Evolutionary conservation across 2,329 filamentous ascomycete genomes (phyloP).

Genomic region (Tricladium varicosporioides): DNA sequence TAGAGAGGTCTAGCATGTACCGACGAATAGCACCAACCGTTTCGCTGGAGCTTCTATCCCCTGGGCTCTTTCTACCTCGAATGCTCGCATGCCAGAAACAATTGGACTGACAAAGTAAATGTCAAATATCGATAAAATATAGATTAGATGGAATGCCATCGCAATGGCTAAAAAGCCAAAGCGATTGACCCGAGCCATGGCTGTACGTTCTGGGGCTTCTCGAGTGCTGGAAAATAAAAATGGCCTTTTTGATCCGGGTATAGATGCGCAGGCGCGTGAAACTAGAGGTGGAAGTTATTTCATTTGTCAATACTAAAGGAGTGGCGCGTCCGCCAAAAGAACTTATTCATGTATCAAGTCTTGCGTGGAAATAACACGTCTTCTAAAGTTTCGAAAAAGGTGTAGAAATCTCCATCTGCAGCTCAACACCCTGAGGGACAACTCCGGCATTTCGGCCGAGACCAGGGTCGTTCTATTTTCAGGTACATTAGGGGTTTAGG

Average conservation of each 20-base stretch:
- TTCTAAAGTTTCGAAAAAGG: slow-evolving; percentile 3
- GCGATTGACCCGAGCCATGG: slow-evolving; percentile 60
- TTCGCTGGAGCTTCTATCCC: slow-evolving; percentile 74
- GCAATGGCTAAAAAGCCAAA: slow-evolving; percentile 85
- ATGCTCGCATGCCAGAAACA: slow-evolving; percentile 89
- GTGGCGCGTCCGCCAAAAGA: slow-evolving; percentile 29
- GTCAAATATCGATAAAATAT: slow-evolving; percentile 95
- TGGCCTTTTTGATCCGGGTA: neutral
- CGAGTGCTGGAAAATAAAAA: neutral
- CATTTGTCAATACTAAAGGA: slow-evolving; percentile 26
- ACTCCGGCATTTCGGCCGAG: slow-evolving; percentile 15
- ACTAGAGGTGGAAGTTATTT: slow-evolving; percentile 4
- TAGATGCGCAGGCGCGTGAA: neutral
- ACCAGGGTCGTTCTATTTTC: slow-evolving; percentile 9
- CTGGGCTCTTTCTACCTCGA: slow-evolving; percentile 61
- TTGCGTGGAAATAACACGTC: slow-evolving; percentile 15
- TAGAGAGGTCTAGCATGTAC: slow-evolving; percentile 44
- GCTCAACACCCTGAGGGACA: slow-evolving; percentile 11
- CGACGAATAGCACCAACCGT: slow-evolving; percentile 89
- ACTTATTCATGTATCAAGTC: slow-evolving; percentile 21
- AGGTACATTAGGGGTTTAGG: slow-evolving; percentile 4
- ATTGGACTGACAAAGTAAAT: slow-evolving; percentile 99
- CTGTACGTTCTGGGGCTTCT: neutral
- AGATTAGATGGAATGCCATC: slow-evolving; percentile 88
- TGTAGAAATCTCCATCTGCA: slow-evolving; percentile 1